Conservation (phyloP, 2,329 filamentous ascomycete species). For the Fragosphaeria purpurea region DNA sequence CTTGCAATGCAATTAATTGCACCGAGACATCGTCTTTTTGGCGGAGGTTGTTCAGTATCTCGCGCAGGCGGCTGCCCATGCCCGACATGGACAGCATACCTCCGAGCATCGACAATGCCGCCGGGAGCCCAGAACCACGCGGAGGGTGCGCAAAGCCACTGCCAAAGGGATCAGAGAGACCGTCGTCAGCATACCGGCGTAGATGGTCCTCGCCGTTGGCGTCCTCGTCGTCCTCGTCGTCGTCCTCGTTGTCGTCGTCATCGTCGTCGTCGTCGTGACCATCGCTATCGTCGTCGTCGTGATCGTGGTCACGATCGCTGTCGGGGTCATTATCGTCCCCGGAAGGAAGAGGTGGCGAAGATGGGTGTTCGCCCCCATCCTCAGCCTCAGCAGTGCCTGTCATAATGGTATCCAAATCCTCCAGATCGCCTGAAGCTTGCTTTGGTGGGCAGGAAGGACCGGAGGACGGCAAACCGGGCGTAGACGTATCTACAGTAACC, state of each 20-base stretch:
- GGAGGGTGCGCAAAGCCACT: constrained; percentile 57
- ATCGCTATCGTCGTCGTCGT: constrained; percentile 25
- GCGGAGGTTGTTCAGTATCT: constrained; percentile 64
- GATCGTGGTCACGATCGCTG: constrained; percentile 15
- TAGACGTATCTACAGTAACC: constrained; percentile 22
- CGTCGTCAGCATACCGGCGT: constrained; percentile 17
- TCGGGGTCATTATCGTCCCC: not conserved
- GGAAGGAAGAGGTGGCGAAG: not conserved
- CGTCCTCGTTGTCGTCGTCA: constrained; percentile 44
- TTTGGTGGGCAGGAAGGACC: constrained; percentile 38
- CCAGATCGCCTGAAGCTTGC: constrained; percentile 39
- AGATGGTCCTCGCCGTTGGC: constrained; percentile 23
- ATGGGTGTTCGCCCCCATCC: constrained; percentile 18
- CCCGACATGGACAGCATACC: constrained; percentile 94
- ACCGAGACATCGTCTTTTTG: constrained; percentile 77
- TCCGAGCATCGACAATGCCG: constrained; percentile 73
- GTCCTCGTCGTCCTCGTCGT: constrained; percentile 50
- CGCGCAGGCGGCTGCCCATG: constrained; percentile 67
- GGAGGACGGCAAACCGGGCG: constrained; percentile 22
- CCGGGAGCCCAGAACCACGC: constrained; percentile 58
- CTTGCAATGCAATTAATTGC: constrained; percentile 85
- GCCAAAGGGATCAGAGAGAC: constrained; percentile 43
- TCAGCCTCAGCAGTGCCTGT: constrained; percentile 52
- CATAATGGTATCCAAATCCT: constrained; percentile 60
- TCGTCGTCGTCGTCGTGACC: constrained; percentile 38